Base-by-base conservation (phyloP, 75 land plant genomes). In the Cupressus sempervirens region DNA sequence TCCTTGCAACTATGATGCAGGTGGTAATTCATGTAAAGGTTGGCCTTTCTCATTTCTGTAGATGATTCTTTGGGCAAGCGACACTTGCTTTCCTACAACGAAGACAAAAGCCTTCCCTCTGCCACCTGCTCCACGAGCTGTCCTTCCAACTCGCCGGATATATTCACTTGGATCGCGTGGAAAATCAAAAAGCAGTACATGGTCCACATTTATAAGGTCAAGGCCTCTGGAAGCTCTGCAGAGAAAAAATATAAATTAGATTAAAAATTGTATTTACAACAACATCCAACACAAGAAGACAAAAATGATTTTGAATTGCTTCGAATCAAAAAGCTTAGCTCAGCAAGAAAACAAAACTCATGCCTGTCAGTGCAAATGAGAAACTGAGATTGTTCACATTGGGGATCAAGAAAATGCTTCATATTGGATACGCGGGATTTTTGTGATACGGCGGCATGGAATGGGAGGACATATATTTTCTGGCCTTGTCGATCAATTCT, bases 131-230 rank as follows among this genome's bases (percentile, higher is more conserved):
- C 98, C 98, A 85, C 99, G 93, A 41, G 99, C 99, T 18, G 99
- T 98, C 88, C 99, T 87, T 65, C 99, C 99, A 38, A 98, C 99
- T 52, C 99, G 91, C 1, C 99, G 91, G 4, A 98, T 96, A 88
- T 98, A 98, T 84, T 98, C 99, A 86, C 99, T 98, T 82, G 99
- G 99, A 85, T 98, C 99, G 67, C 99, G 94, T 18, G 99, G 99
- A 84, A 92, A 98, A 87, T 98, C 99, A 85, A 96, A 98, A 30
- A 98, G 97, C 11, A 98, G 86, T 30, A 98, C 99, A 89, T 96
- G 99, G 87, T 96, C 94, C 81, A 98, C 98, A 38, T 90, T 89
- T 3, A 88, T 85, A 68, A 98, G 91, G 86, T 98, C 99, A 54
- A 98, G 90, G 48, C 99, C 99, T 41, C 98, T 81, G 7, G 99